phyloP scores from a whole-genome alignment of 176 grass and related monocot genomes.

The Eremochloa ophiuroides region DNA sequence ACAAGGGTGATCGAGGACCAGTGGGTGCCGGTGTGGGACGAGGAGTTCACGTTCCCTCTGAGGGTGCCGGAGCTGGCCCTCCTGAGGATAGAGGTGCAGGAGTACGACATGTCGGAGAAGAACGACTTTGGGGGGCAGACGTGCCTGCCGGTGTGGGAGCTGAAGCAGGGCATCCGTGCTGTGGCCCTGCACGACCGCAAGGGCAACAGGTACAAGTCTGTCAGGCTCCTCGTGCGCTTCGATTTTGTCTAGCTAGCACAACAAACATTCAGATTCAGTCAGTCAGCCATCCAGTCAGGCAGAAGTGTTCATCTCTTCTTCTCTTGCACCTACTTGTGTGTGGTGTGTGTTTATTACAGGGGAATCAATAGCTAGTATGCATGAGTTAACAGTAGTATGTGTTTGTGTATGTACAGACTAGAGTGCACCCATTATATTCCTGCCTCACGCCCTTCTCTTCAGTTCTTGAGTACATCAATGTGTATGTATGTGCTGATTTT shows the following conservation, averaged over 20 bases:
- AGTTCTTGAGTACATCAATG: no score
- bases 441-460: no score
- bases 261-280: no score
- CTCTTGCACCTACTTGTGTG: not conserved
- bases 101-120: conserved; percentile 69
- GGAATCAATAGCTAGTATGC: no score
- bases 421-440: not conserved
- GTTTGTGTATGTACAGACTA: not conserved
- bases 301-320: not conserved
- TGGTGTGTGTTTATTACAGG: not conserved
- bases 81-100: conserved; percentile 56
- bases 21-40: conserved; percentile 83
- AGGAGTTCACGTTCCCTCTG: conserved; percentile 64
- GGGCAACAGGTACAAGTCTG: conserved; percentile 30
- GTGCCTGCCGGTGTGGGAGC: conserved; percentile 62
- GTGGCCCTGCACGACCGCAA: conserved; percentile 62
- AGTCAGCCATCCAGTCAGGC: no score
- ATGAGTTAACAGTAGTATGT: no score
- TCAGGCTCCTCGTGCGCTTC: conserved; percentile 72
- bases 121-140: conserved; percentile 69
- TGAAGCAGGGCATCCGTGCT: conserved; percentile 59
- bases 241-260: conserved; percentile 27
- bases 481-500: no score
- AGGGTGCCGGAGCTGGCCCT: conserved; percentile 67
- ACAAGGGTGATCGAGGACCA: conserved; percentile 56